Percentiles rank a stretch among this genome's conserved stretches.
phyloP scores from a whole-genome alignment of 1,284 basidiomycete species.

The Tylopilus sp. region DNA sequence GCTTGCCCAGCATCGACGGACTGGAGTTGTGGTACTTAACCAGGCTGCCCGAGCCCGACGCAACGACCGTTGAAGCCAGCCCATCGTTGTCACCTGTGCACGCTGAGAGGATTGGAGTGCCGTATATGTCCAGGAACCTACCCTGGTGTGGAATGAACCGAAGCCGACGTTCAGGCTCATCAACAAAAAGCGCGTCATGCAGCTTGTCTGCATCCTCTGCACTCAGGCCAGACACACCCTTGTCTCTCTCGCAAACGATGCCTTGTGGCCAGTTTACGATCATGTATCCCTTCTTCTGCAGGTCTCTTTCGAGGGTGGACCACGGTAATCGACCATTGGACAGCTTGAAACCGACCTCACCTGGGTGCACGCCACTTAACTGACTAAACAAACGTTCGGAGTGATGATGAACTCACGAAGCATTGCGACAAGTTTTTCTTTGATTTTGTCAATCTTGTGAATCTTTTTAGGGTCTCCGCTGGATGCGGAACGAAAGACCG shows the following conservation, averaged over 20 bases:
- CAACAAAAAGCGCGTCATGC: background rate
- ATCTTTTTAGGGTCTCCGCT: background rate
- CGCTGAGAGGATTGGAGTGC: background rate
- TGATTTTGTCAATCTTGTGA: background rate
- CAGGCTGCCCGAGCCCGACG: background rate
- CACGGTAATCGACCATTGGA: background rate
- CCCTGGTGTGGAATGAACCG: background rate
- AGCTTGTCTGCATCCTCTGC: background rate
- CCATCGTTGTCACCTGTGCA: background rate
- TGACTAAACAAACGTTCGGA: background rate
- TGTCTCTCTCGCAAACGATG: background rate
- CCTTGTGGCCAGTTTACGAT: background rate
- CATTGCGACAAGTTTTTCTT: background rate
- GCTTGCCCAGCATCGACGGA: background rate
- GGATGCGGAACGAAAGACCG: background rate
- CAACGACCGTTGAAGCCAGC: background rate
- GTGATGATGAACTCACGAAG: background rate
- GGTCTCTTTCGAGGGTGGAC: background rate
- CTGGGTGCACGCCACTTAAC: background rate
- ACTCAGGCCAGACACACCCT: background rate
- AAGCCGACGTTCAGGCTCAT: background rate
- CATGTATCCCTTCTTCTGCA: background rate
- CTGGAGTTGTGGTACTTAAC: background rate
- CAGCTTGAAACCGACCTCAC: background rate
- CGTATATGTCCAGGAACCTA: no score